Evolutionary conservation across 2,329 filamentous ascomycete genomes (phyloP).

Genomic region (Ophioceras dolichostomum): DNA sequence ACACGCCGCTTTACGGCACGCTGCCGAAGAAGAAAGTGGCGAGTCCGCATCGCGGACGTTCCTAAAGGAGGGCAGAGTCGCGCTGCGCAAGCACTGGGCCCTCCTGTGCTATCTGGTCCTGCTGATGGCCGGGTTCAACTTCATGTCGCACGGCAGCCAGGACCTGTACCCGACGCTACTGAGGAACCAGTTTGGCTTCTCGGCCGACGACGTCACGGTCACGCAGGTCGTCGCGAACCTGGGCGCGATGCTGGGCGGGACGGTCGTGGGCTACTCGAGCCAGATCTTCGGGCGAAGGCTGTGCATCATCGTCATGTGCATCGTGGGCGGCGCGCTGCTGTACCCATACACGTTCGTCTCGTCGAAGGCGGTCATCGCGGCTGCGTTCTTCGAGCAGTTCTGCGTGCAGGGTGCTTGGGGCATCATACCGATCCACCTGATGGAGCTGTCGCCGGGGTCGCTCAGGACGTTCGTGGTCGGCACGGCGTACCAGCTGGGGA

Average conservation of each 20-base stretch:
- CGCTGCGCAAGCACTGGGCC: conserved; percentile 68
- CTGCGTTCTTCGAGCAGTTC: conserved; percentile 71
- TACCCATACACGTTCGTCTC: conserved; percentile 71
- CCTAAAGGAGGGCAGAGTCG: conserved; percentile 64
- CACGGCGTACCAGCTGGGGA: conserved; percentile 62
- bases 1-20: conserved; percentile 47
- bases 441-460: conserved; percentile 58
- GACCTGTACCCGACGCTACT: conserved; percentile 45
- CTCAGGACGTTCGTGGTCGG: conserved; percentile 62
- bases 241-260: conserved; percentile 58
- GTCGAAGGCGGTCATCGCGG: conserved; percentile 54
- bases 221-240: conserved; percentile 63
- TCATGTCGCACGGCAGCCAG: conserved; percentile 44
- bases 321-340: conserved; percentile 60
- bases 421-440: conserved; percentile 60
- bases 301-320: conserved; percentile 52
- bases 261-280: conserved; percentile 51
- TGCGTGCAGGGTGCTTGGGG: conserved; percentile 56
- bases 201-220: conserved; percentile 20
- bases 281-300: conserved; percentile 59
- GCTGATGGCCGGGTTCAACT: conserved; percentile 86
- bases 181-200: conserved; percentile 3
- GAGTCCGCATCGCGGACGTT: conserved; percentile 28
- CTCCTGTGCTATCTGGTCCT: conserved; percentile 71
- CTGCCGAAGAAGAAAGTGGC: conserved; percentile 10